Conservation (phyloP, 2,329 filamentous ascomycete genomes). For the Ilyonectria sp. region DNA sequence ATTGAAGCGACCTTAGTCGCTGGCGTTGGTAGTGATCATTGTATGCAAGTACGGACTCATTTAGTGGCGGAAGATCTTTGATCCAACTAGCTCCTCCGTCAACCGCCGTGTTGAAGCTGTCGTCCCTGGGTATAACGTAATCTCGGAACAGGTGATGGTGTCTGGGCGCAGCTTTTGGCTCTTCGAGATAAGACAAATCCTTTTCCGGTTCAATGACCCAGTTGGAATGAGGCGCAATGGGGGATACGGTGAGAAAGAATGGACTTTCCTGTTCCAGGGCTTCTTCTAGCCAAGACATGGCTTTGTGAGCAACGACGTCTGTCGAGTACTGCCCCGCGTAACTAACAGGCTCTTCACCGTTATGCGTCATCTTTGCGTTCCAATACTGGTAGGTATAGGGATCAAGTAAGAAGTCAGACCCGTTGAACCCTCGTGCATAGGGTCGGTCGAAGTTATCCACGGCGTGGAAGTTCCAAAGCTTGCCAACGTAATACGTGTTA, state of each 20-base stretch:
- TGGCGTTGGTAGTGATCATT: constrained; percentile 59
- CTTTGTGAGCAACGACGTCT: constrained; percentile 16
- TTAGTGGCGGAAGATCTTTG: constrained; percentile 53
- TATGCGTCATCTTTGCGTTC: constrained; percentile 19
- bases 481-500: constrained; percentile 79
- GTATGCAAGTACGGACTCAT: constrained; percentile 50
- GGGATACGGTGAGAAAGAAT: constrained; percentile 23
- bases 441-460: constrained; percentile 69
- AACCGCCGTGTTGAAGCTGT: constrained; percentile 75
- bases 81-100: constrained; percentile 63
- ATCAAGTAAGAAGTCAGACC: constrained; percentile 28
- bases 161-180: constrained; percentile 59
- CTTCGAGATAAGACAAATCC: constrained; percentile 5
- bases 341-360: constrained; percentile 12
- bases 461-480: constrained; percentile 76
- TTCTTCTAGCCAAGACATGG: constrained; percentile 8
- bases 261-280: constrained; percentile 9
- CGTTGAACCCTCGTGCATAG: constrained; percentile 7
- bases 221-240: constrained; percentile 27
- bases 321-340: constrained; percentile 21
- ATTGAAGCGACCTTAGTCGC: constrained; percentile 60
- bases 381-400: constrained; percentile 25
- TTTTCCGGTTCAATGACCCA: constrained; percentile 21
- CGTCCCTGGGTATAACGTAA: constrained; percentile 72
- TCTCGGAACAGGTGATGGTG: constrained; percentile 74